These are phyloP conservation scores for Eimeria praecox DNA, from an alignment of 169 alveolate species.

Conservation along the genomic window DNA sequence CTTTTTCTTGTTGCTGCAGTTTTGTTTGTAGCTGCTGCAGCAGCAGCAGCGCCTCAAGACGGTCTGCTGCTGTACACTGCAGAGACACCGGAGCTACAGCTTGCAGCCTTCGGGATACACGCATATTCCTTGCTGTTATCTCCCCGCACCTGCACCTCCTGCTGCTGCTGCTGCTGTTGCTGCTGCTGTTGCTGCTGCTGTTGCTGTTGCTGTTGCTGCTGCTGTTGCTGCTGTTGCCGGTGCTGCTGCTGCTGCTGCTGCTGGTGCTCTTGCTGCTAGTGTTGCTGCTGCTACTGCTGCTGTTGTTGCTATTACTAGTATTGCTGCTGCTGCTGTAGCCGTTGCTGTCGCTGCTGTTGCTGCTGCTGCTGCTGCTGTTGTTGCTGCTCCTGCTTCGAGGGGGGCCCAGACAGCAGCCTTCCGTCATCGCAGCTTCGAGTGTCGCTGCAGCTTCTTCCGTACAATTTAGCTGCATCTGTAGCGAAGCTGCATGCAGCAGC, in stretches of 20 bases:
- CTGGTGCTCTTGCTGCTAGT: neutral
- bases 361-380: neutral
- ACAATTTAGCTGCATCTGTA: neutral
- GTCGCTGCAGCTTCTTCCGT: neutral
- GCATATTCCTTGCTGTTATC: neutral
- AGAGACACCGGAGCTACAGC: slow-evolving; percentile 14
- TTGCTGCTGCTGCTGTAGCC: neutral
- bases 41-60: slow-evolving; percentile 39
- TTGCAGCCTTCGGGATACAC: neutral
- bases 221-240: no score
- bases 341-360: neutral
- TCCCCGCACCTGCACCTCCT: slow-evolving; percentile 1
- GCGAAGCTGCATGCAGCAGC: slow-evolving; percentile 31
- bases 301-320: neutral
- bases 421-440: neutral
- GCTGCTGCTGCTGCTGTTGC: neutral
- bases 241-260: neutral
- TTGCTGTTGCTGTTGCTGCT: neutral
- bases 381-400: neutral
- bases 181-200: neutral
- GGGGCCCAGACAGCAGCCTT: neutral
- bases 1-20: neutral
- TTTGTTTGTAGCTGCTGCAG: neutral
- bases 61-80: slow-evolving; percentile 10
- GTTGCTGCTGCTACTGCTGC: slow-evolving; percentile 17